These are phyloP conservation scores for Daldinia loculata DNA, from an alignment of 495 filamentous ascomycete species.

Conservation along the genomic window DNA sequence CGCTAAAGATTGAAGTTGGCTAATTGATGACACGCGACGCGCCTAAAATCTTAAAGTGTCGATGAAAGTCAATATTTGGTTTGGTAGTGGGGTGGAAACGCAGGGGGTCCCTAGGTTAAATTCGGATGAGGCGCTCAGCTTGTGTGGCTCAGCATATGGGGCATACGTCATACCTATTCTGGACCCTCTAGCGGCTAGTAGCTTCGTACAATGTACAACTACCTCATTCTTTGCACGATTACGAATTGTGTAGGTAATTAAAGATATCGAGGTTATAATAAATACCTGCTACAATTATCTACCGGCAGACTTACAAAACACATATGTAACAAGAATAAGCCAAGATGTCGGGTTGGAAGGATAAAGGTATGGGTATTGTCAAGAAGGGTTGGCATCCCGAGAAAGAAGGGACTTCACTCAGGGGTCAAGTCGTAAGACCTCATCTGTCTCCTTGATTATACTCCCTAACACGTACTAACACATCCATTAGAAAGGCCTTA, in stretches of 20 bases:
- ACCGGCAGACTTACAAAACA: not conserved
- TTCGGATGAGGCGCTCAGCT: conserved; percentile 12
- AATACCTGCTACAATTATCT: not conserved
- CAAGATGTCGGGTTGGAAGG: conserved; percentile 49
- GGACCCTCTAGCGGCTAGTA: conserved; percentile 3
- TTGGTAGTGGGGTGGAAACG: conserved; percentile 34
- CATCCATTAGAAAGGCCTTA: conserved; percentile 52
- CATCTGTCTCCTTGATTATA: not conserved
- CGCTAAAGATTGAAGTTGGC: conserved; percentile 4
- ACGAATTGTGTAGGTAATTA: conserved; percentile 7
- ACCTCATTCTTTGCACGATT: not conserved
- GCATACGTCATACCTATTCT: conserved; percentile 7
- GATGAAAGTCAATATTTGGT: conserved; percentile 45
- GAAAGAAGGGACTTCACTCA: conserved; percentile 50
- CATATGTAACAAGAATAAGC: not conserved
- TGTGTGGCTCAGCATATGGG: conserved; percentile 19
- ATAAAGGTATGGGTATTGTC: conserved; percentile 44
- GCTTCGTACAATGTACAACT: not conserved
- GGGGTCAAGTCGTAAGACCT: conserved; percentile 51
- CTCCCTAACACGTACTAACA: conserved; percentile 6
- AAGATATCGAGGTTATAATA: conserved; percentile 15
- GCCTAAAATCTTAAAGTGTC: conserved; percentile 28
- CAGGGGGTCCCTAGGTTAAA: not conserved
- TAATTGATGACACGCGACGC: conserved; percentile 40
- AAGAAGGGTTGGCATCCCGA: conserved; percentile 57